phyloP scores from a whole-genome alignment of 371 early-diverging fungal species.

The Phascolomyces articulosus region DNA sequence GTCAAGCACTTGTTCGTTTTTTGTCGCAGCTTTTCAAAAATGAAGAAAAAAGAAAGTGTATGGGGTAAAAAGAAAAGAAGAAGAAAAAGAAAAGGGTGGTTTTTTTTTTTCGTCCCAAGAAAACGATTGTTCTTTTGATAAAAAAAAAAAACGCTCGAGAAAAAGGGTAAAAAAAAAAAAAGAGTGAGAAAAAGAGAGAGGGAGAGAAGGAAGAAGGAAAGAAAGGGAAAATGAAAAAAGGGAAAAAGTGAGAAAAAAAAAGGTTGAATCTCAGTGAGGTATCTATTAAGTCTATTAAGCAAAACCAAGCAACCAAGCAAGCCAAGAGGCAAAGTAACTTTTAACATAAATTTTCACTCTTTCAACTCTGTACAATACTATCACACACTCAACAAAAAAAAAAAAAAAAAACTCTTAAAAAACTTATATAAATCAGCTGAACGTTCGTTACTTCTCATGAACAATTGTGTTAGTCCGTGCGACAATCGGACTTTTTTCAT shows the following conservation, averaged over 20 bases:
- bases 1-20: too few species aligned
- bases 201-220: neutral
- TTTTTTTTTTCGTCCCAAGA: too few species aligned
- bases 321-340: too few species aligned
- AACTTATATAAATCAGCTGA: slow-evolving; percentile 1
- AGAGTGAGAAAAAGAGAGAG: neutral
- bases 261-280: slow-evolving; percentile 8
- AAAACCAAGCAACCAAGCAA: too few species aligned
- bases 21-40: too few species aligned
- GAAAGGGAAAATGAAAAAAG: neutral
- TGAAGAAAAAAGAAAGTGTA: neutral
- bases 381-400: neutral
- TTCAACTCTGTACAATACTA: too few species aligned
- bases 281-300: too few species aligned
- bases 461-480: slow-evolving; percentile 8
- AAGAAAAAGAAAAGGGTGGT: neutral
- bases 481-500: neutral
- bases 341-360: too few species aligned
- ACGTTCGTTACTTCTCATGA: slow-evolving; percentile 4
- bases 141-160: neutral
- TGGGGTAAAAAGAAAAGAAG: neutral
- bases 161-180: neutral
- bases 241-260: neutral
- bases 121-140: too few species aligned
- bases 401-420: neutral